A percentile compares a stretch with the other conserved stretches of the same genome.
These are phyloP conservation scores for Aureobasidium sp. DNA, from an alignment of 2,329 filamentous ascomycete genomes.

Conservation along the genomic window DNA sequence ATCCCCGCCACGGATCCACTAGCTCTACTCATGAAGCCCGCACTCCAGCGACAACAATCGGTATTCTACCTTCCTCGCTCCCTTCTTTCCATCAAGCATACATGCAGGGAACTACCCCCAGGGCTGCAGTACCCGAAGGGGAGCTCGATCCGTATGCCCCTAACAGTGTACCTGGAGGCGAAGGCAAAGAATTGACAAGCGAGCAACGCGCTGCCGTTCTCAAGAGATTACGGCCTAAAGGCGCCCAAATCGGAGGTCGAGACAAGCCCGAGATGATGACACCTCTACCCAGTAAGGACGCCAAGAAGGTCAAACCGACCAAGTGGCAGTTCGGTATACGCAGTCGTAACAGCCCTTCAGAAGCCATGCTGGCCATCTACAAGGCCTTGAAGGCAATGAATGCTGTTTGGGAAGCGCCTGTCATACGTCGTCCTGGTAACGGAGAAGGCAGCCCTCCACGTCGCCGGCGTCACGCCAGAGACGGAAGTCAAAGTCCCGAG, in stretches of 20 bases:
- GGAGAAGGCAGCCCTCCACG: slow-evolving; percentile 30
- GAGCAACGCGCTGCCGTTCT: slow-evolving; percentile 73
- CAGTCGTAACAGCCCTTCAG: slow-evolving; percentile 85
- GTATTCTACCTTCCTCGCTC: slow-evolving; percentile 83
- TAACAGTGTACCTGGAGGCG: slow-evolving; percentile 20
- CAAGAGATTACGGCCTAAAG: slow-evolving; percentile 71
- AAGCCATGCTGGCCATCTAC: slow-evolving; percentile 92
- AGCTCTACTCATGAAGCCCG: slow-evolving; percentile 34
- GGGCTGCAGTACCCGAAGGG: slow-evolving; percentile 38
- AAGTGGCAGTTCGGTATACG: slow-evolving; percentile 98
- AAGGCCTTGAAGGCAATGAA: slow-evolving; percentile 82
- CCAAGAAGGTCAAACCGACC: slow-evolving; percentile 62
- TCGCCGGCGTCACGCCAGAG: slow-evolving; percentile 22
- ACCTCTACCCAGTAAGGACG: slow-evolving; percentile 38
- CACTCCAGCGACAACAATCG: slow-evolving; percentile 65
- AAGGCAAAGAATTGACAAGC: slow-evolving; percentile 36
- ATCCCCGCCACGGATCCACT: slow-evolving; percentile 39
- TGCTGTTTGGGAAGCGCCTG: slow-evolving; percentile 70
- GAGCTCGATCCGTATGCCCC: slow-evolving; percentile 42
- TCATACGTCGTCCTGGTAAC: slow-evolving; percentile 30
- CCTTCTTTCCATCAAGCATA: slow-evolving; percentile 86
- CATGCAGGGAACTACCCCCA: slow-evolving; percentile 58
- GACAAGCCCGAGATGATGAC: slow-evolving; percentile 49
- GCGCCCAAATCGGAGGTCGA: slow-evolving; percentile 6
- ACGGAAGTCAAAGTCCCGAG: slow-evolving; percentile 28